Conservation (phyloP, 1,284 basidiomycete genomes). For the Sutorius eximius region DNA sequence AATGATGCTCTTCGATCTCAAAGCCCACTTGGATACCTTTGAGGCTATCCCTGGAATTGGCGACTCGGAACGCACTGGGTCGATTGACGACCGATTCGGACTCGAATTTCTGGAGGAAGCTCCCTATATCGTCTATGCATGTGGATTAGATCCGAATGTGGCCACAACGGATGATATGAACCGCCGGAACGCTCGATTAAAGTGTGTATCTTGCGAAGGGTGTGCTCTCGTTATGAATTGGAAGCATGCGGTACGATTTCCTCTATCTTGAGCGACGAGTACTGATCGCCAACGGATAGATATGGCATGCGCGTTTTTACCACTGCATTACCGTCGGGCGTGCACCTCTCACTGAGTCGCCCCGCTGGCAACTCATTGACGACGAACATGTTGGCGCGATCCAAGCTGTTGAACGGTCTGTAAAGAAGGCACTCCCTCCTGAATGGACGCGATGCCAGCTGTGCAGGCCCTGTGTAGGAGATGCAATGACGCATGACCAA, state of each 20-base stretch:
- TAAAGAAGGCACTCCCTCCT: constrained; percentile 6
- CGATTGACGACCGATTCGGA: not conserved
- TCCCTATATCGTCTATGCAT: constrained; percentile 8
- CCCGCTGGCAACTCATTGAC: constrained; percentile 14
- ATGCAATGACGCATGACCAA: not conserved
- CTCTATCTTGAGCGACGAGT: not conserved
- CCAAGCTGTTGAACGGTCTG: constrained; percentile 10
- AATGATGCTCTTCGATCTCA: not conserved
- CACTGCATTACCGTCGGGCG: constrained; percentile 8
- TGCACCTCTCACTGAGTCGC: not conserved
- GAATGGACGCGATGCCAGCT: constrained; percentile 15
- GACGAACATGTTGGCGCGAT: constrained; percentile 18
- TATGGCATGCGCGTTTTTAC: constrained; percentile 15
- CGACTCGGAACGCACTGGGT: not conserved
- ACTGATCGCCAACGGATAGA: constrained; percentile 5
- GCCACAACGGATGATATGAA: constrained; percentile 22
- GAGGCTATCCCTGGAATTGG: not conserved
- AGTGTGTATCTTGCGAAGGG: constrained; percentile 9
- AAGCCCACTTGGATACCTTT: not conserved
- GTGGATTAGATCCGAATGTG: constrained; percentile 15
- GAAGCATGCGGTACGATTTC: constrained; percentile 15
- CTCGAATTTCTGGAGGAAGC: constrained; percentile 17
- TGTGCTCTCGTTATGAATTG: constrained; percentile 15
- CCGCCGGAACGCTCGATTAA: constrained; percentile 20
- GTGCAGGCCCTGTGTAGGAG: constrained; percentile 16